Base-by-base conservation (phyloP, 2,329 filamentous ascomycete species). In the Biscogniauxia marginata region DNA sequence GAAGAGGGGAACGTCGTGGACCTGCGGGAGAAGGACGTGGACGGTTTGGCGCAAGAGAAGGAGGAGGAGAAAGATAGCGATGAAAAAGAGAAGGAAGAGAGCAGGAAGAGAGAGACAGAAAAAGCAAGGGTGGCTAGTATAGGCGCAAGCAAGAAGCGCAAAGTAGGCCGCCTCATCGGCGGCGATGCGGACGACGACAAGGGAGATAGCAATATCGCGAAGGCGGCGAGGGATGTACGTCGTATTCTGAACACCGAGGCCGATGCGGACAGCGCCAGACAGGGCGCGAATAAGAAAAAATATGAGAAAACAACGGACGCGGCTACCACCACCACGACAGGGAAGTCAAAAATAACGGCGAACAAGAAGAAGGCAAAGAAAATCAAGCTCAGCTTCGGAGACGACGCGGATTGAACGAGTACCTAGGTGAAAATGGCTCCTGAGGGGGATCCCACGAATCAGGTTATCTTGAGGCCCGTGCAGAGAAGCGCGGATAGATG, bases 361-460 rank as follows among this genome's bases (percentile, higher is more conserved):
- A 62, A 63, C 7, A 82, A 79, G 69, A 84, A 85, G 69, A 81
- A 81, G 71, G 73, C 76, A 4, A 84, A 84, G 71, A 87, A 87
- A 74, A 83, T 88, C 57, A 88, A 88, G 74, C 74, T 88, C 47
- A 88, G 85, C 70, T 88, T 88, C 67, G 83, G 83, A 22, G 81
- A 87, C 55, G 84, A 86, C 21, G 82, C 73, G 19, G 67, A 68
- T 22, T 65, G 63, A 67, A n/a, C 3, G 11, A 39, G 30, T 39
- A n/a, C 30, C 11, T 2, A 3, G 30, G 30, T 2, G n/a, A 39
- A 39, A 9, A 4, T 16, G 6, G 2, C 13, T 39, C 11, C 52
- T 57, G 48, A 43, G 45, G 20, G 24, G 22, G 53, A 25, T 48
- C 47, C 52, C 5, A 50, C 21, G n/a, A 20, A 20, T 9, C 44